These are phyloP conservation scores for Saccharomycopsis capsularis DNA, from an alignment of 805 yeast species.

Conservation along the genomic window DNA sequence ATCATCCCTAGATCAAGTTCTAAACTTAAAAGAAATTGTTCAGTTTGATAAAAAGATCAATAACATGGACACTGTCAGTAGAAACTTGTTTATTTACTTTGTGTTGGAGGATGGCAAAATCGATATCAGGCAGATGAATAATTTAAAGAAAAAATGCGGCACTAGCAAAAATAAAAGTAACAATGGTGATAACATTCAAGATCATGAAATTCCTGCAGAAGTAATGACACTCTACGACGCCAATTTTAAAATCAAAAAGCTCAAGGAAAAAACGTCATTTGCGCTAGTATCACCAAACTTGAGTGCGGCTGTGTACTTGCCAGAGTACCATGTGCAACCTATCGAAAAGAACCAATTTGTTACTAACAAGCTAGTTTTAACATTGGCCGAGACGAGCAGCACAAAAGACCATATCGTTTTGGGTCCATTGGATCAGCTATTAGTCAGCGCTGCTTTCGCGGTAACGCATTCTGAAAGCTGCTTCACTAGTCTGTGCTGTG, in stretches of 20 bases:
- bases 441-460: constrained; percentile 55
- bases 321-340: constrained; percentile 29
- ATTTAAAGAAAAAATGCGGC: constrained; percentile 23
- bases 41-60: background rate
- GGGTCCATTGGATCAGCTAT: constrained; percentile 15
- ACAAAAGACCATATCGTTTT: constrained; percentile 8
- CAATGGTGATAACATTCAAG: background rate
- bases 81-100: constrained; percentile 37
- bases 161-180: background rate
- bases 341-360: background rate
- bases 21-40: constrained; percentile 5
- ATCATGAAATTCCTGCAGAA: background rate
- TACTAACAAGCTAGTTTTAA: background rate
- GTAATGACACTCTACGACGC: constrained; percentile 39
- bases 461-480: constrained; percentile 63
- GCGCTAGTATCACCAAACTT: constrained; percentile 16
- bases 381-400: background rate
- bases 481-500: constrained; percentile 57
- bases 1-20: background rate
- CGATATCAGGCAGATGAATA: constrained; percentile 38
- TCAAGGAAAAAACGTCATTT: background rate
- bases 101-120: constrained; percentile 38
- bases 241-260: constrained; percentile 39
- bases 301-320: constrained; percentile 31
- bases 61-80: constrained; percentile 29